A percentile compares a stretch with the other conserved stretches of the same genome.
Conservation (phyloP, 2,329 filamentous ascomycete genomes). For the Botrytis tulipae region DNA sequence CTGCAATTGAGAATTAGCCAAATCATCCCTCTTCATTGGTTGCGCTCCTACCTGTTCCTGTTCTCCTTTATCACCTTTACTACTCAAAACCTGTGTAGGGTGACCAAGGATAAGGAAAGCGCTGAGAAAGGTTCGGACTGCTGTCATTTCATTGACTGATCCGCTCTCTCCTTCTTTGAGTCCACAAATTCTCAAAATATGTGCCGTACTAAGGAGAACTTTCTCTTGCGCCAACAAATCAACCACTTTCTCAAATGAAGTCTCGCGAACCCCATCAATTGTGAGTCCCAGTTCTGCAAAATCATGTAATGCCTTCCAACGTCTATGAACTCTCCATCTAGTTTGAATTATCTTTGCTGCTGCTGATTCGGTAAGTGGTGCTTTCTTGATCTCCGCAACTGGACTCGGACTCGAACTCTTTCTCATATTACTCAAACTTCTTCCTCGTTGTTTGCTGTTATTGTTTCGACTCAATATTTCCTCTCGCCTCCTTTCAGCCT, state of each 20-base stretch:
- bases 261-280: constrained; percentile 67
- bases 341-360: constrained; percentile 67
- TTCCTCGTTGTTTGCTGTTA: constrained; percentile 51
- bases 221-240: constrained; percentile 64
- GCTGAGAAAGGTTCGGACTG: constrained; percentile 73
- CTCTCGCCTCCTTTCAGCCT: constrained; percentile 70
- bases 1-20: constrained; percentile 62
- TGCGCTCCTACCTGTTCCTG: constrained; percentile 56
- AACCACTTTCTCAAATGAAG: constrained; percentile 72
- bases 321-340: constrained; percentile 63
- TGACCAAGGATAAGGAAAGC: constrained; percentile 79
- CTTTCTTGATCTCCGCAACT: constrained; percentile 43
- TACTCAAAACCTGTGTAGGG: constrained; percentile 73
- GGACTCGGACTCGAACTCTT: constrained; percentile 52
- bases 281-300: constrained; percentile 67
- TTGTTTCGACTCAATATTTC: constrained; percentile 57
- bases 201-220: constrained; percentile 64
- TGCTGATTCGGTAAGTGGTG: constrained; percentile 52
- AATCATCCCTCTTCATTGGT: constrained; percentile 50
- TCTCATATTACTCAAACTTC: constrained; percentile 53
- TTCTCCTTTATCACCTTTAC: constrained; percentile 59
- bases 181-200: constrained; percentile 67
- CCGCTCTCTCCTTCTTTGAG: constrained; percentile 63
- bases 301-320: constrained; percentile 59
- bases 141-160: constrained; percentile 66